Conservation (phyloP, 2,329 filamentous ascomycete genomes). For the Diaporthe sp. region DNA sequence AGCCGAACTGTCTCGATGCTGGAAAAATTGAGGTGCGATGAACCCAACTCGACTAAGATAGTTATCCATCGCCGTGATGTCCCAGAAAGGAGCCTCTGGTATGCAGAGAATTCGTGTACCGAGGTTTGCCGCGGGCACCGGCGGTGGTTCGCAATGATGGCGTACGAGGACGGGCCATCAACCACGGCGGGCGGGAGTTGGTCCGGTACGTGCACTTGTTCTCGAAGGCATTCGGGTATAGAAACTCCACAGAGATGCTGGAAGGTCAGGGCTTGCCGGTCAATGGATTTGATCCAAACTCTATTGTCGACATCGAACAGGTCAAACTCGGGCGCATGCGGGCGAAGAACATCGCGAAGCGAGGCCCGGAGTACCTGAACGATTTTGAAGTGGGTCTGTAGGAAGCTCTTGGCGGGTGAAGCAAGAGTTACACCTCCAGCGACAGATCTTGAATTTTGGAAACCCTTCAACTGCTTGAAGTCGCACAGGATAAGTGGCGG, state of each 20-base stretch:
- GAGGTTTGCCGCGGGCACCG: slow-evolving; percentile 61
- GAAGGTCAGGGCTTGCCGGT: slow-evolving; percentile 53
- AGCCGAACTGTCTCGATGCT: slow-evolving; percentile 63
- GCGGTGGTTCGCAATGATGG: slow-evolving; percentile 63
- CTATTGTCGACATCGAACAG: slow-evolving; percentile 2
- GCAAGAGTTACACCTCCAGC: slow-evolving; percentile 13
- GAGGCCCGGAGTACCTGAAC: slow-evolving; percentile 19
- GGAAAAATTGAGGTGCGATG: slow-evolving; percentile 71
- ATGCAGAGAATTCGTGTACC: slow-evolving; percentile 66
- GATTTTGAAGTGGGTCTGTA: slow-evolving; percentile 27
- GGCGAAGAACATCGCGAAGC: slow-evolving; percentile 1
- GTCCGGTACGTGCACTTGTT: background rate
- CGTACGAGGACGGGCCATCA: slow-evolving; percentile 65
- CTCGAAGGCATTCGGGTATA: slow-evolving; percentile 43
- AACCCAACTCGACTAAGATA: slow-evolving; percentile 64
- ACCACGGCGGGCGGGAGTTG: slow-evolving; percentile 46
- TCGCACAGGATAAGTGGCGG: slow-evolving; percentile 39
- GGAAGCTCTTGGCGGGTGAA: slow-evolving; percentile 29
- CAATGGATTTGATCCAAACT: slow-evolving; percentile 21
- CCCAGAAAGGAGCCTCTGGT: slow-evolving; percentile 62
- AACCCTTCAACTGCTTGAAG: slow-evolving; percentile 41
- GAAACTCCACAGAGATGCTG: slow-evolving; percentile 56
- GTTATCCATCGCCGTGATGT: slow-evolving; percentile 61
- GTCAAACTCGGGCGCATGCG: slow-evolving; percentile 14
- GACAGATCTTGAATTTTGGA: background rate